Evolutionary conservation across 257 asterid genomes (phyloP), one percentile per base, ranked within the genome.

Genomic region (Anisodus acutangulus): DNA sequence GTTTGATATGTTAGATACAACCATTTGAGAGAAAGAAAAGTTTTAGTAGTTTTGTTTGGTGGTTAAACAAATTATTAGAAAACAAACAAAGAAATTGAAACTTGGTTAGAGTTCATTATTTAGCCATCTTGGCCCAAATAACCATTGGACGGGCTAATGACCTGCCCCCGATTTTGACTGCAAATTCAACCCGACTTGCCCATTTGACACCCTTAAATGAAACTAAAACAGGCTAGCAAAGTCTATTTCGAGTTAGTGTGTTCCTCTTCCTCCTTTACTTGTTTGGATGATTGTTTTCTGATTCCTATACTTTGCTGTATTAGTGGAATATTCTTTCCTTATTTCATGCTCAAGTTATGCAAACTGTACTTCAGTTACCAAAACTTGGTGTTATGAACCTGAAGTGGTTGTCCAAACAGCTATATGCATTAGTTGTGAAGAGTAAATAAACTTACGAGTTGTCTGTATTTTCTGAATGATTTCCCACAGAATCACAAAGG

Each of bases 61-160:
- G 69, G 69, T 63, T 63, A 63, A 63, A 63, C 16, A 55, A 55
- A 13, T 55, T 55, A 55, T 13, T 55, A 55, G 60, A 55, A 55
- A 55, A 55, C 60, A 55, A 55, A 55, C 8, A 63, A 22, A 9
- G 22, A 63, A 63, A 37, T 63, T 22, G 22, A 63, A 59, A n/a
- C 39, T 63, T 63, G 69, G 8, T 63, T 63, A 63, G 69, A 63
- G 39, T 63, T 63, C 69, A 62, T 22, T 63, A 63, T 63, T 63
- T 63, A 22, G 39, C 69, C 69, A 63, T 63, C 69, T 63, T 10
- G 16, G 37, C 8, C 60, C 16, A 22, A 9, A 63, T 8, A 63
- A 9, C 41, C 68, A 8, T 62, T 62, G 69, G 69, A 13, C 2
- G 69, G 37, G 39, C 9, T 62, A 19, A 62, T 22, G 68, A 62